Evolutionary conservation across 495 filamentous ascomycete species (phyloP).

Genomic region (Neurospora terricola): DNA sequence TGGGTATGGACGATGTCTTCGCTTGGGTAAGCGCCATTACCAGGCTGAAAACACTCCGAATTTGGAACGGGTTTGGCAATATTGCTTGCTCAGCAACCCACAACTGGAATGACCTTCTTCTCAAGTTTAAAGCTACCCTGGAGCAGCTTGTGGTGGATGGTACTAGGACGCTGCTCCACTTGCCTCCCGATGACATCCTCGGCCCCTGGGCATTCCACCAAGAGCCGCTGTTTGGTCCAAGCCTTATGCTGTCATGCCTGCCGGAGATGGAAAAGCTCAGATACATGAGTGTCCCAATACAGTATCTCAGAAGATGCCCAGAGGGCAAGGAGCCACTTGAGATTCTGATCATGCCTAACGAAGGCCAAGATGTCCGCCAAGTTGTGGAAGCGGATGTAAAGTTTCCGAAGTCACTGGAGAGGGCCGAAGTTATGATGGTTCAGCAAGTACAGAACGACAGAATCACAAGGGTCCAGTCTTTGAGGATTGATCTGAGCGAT

Average conservation of each 20-base stretch:
- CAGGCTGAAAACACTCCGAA: neutral
- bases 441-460: neutral
- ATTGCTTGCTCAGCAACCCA: fast-evolving
- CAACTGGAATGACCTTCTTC: neutral
- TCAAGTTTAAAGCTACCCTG: neutral
- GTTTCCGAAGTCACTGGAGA: neutral
- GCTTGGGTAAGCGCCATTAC: neutral
- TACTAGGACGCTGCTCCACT: neutral
- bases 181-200: neutral
- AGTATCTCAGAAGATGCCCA: neutral
- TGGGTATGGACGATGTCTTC: no score
- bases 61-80: neutral
- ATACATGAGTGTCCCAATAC: neutral
- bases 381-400: neutral
- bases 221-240: neutral
- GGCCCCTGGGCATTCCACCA: neutral
- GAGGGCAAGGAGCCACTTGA: neutral
- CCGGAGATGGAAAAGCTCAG: neutral
- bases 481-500: neutral
- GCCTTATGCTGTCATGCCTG: neutral
- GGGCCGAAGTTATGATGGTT: neutral
- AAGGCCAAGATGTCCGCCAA: neutral
- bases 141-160: neutral
- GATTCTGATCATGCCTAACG: neutral
- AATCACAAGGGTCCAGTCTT: neutral